phyloP scores from a whole-genome alignment of 805 yeast species.

The Suhomyces sp. region DNA sequence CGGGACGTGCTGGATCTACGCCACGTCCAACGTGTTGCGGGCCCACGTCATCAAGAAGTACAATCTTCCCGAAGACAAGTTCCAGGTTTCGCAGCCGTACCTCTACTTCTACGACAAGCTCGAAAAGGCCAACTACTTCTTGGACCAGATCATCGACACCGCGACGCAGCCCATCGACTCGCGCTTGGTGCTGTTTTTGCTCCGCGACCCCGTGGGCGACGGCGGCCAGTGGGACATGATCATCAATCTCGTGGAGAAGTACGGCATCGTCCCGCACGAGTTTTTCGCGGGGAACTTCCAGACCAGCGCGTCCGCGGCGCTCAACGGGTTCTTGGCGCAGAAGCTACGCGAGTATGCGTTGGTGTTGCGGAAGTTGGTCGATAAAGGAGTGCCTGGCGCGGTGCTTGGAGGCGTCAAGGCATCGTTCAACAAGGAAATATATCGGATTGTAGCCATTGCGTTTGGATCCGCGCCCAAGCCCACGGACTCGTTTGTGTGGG shows the following conservation, averaged over 20 bases:
- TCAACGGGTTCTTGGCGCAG: conserved; percentile 63
- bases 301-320: conserved; percentile 48
- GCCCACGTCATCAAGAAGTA: conserved; percentile 57
- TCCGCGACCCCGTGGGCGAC: conserved; percentile 67
- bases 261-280: conserved; percentile 76
- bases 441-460: conserved; percentile 61
- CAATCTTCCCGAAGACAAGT: conserved; percentile 49
- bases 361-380: conserved; percentile 52
- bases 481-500: conserved; percentile 66
- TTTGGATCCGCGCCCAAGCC: conserved; percentile 82
- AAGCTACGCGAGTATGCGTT: conserved; percentile 79
- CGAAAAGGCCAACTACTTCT: conserved; percentile 77
- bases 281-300: conserved; percentile 68
- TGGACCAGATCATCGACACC: conserved; percentile 74
- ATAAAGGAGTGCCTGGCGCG: conserved; percentile 38
- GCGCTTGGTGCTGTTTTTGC: conserved; percentile 62
- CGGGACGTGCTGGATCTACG: conserved; percentile 90
- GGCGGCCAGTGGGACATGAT: conserved; percentile 92
- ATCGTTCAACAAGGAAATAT: conserved; percentile 56
- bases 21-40: conserved; percentile 73
- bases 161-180: conserved; percentile 64
- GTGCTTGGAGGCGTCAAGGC: conserved; percentile 34
- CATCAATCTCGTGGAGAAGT: conserved; percentile 70
- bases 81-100: conserved; percentile 76
- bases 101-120: conserved; percentile 82